phyloP scores from a whole-genome alignment of 177 flowering plant species.

The Vitis hybrid region DNA sequence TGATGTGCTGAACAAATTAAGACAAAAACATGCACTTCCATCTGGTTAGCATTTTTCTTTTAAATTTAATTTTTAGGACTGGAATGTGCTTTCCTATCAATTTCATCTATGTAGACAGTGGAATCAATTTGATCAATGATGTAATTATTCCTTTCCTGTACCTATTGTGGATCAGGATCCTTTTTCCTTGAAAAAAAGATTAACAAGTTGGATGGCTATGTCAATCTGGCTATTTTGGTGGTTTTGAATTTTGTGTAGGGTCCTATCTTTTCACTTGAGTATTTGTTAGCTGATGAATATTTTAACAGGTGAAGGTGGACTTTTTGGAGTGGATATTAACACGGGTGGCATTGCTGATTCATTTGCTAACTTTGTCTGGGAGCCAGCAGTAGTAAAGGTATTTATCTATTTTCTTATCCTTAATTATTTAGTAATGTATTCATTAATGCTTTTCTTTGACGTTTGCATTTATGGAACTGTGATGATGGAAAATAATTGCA shows the following conservation, averaged over 20 bases:
- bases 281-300: background rate
- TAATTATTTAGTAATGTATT: background rate
- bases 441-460: background rate
- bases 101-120: background rate
- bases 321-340: conserved; percentile 91
- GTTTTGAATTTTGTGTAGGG: background rate
- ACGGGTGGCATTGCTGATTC: conserved; percentile 97
- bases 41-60: conserved; percentile 53
- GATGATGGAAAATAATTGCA: conserved; percentile 22
- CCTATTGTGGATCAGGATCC: background rate
- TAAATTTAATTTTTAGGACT: background rate
- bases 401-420: background rate
- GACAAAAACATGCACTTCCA: conserved; percentile 95
- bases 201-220: background rate
- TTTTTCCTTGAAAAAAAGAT: background rate
- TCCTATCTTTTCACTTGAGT: too few species aligned
- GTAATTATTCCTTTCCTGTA: background rate
- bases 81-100: background rate
- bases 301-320: conserved; percentile 83
- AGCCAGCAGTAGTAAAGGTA: conserved; percentile 98
- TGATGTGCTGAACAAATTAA: conserved; percentile 91
- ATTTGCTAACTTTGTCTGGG: conserved; percentile 97
- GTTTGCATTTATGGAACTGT: background rate
- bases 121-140: background rate
- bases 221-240: background rate